A percentile compares a stretch with the other conserved stretches of the same genome.
These are phyloP conservation scores for Batrachochytrium dendrobatidis DNA, from an alignment of 371 early-diverging fungal genomes.

Conservation along the genomic window DNA sequence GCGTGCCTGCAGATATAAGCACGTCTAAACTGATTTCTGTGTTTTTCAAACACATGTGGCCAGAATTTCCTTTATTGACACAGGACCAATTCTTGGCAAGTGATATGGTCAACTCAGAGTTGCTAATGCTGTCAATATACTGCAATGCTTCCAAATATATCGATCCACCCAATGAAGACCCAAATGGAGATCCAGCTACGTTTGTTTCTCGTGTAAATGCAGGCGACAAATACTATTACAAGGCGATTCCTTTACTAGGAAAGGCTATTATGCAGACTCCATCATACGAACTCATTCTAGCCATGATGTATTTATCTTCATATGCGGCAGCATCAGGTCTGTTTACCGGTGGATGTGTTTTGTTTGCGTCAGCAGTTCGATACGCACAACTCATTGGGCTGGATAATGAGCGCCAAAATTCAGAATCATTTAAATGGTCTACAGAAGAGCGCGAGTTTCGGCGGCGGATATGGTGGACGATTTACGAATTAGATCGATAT, in stretches of 20 bases:
- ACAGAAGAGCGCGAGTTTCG: not conserved
- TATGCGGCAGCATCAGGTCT: constrained; percentile 1
- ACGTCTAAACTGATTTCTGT: no score
- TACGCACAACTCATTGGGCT: not conserved
- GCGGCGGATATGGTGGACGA: not conserved
- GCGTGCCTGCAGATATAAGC: no score
- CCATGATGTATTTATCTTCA: not conserved
- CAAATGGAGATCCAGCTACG: no score
- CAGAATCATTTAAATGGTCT: not conserved
- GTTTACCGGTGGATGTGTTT: not conserved
- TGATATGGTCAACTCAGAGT: not conserved
- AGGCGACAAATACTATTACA: no score
- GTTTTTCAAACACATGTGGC: not conserved
- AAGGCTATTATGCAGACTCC: no score
- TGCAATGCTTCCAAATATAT: not conserved
- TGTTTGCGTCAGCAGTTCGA: not conserved
- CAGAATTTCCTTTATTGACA: not conserved
- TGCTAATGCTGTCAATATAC: not conserved
- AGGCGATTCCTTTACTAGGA: no score
- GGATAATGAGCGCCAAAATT: not conserved
- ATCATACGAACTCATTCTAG: not conserved
- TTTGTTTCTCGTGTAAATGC: no score
- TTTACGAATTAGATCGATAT: not conserved
- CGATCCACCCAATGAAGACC: no score
- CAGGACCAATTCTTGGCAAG: not conserved